Conservation (phyloP, 225 moss, liverwort and hornwort genomes). For the Marchantia paleacea region DNA sequence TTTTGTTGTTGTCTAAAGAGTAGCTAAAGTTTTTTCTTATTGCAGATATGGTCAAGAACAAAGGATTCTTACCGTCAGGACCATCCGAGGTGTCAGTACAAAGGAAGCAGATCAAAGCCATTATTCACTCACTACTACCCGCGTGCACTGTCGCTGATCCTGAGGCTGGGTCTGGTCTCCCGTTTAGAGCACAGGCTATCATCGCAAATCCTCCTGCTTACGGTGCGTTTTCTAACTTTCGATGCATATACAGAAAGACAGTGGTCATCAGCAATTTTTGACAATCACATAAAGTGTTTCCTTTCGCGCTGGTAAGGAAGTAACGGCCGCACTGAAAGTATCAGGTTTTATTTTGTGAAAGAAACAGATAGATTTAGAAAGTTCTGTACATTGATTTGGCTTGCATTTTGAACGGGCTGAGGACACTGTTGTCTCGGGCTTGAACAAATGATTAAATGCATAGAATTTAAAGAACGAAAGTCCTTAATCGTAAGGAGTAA, state of each 20-base stretch:
- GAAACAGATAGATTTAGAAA: no score
- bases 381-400: no score
- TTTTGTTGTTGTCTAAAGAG: neutral
- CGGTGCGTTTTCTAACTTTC: conserved; percentile 41
- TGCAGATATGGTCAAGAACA: conserved; percentile 99
- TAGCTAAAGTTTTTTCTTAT: neutral
- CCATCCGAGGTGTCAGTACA: conserved; percentile 78
- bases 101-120: conserved; percentile 86
- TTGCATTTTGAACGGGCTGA: no score
- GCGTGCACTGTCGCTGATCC: conserved; percentile 81
- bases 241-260: neutral
- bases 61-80: conserved; percentile 83
- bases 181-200: conserved; percentile 87
- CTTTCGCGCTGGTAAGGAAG: no score
- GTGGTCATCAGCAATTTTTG: no score
- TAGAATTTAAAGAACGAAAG: no score
- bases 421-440: no score
- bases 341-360: no score
- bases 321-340: no score
- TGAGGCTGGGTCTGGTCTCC: conserved; percentile 66
- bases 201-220: conserved; percentile 99
- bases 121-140: conserved; percentile 81
- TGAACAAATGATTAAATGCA: no score
- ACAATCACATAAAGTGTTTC: no score
- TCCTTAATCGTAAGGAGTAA: no score